Evolutionary conservation across 2,329 filamentous ascomycete species (phyloP).

Genomic region (Pyrenophora tritici-repentis): DNA sequence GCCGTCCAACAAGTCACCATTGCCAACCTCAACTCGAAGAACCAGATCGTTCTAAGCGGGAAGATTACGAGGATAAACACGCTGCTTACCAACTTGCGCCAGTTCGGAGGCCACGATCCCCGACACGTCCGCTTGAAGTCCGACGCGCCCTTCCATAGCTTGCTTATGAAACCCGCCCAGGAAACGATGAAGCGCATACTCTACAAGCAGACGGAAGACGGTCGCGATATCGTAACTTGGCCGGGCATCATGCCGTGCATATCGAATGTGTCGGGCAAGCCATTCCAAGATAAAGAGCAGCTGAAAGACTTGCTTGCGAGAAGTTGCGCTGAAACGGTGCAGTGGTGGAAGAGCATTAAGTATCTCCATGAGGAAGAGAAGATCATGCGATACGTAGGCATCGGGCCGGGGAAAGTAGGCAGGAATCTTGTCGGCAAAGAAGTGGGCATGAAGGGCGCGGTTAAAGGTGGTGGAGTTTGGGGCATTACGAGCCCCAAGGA

Average conservation of each 20-base stretch:
- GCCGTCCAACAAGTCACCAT: slow-evolving; percentile 87
- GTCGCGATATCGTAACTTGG: slow-evolving; percentile 72
- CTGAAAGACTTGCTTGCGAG: slow-evolving; percentile 79
- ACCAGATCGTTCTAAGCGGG: slow-evolving; percentile 92
- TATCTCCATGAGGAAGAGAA: slow-evolving; percentile 84
- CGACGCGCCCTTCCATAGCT: slow-evolving; percentile 88
- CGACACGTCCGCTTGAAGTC: slow-evolving; percentile 84
- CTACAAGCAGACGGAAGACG: slow-evolving; percentile 60
- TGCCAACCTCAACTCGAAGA: slow-evolving; percentile 93
- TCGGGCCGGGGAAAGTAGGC: slow-evolving; percentile 92
- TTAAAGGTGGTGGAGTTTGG: slow-evolving; percentile 92
- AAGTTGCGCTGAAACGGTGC: slow-evolving; percentile 87
- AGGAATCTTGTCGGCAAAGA: slow-evolving; percentile 94
- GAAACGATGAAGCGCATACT: slow-evolving; percentile 73
- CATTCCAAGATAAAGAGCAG: slow-evolving; percentile 74
- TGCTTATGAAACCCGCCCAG: slow-evolving; percentile 86
- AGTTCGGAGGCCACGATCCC: slow-evolving; percentile 91
- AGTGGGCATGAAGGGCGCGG: slow-evolving; percentile 81
- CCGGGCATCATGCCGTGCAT: slow-evolving; percentile 77
- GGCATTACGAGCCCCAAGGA: slow-evolving; percentile 78
- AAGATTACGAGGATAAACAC: slow-evolving; percentile 81
- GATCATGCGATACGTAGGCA: slow-evolving; percentile 84
- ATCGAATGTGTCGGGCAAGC: slow-evolving; percentile 82
- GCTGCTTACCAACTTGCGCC: slow-evolving; percentile 80
- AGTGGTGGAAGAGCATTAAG: slow-evolving; percentile 92